Conservation (phyloP, 2,329 filamentous ascomycete genomes). For the Calonectria pteridis region DNA sequence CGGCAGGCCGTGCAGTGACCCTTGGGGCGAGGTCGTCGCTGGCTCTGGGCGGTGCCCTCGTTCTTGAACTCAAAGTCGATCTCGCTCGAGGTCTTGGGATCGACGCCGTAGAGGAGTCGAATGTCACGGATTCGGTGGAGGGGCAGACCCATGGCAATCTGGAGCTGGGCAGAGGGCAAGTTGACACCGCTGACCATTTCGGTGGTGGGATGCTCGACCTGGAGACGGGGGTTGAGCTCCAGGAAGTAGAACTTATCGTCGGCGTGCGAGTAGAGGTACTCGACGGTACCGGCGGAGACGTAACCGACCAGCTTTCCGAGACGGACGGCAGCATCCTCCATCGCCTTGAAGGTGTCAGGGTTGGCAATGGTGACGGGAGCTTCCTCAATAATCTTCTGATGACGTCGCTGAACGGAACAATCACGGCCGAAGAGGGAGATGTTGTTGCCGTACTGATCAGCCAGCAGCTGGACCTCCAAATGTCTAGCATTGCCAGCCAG, state of each 20-base stretch:
- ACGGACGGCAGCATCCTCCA: constrained; percentile 97
- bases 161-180: constrained; percentile 94
- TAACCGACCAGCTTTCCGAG: constrained; percentile 95
- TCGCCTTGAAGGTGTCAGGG: constrained; percentile 87
- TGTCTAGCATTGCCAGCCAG: constrained; percentile 95
- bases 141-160: constrained; percentile 98
- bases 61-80: constrained; percentile 98
- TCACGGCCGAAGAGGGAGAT: constrained; percentile 99
- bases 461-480: constrained; percentile 96
- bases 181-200: constrained; percentile 99
- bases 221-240: constrained; percentile 97
- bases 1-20: constrained; percentile 98
- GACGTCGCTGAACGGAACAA: constrained; percentile 96
- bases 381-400: constrained; percentile 99
- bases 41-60: constrained; percentile 83
- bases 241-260: constrained; percentile 99
- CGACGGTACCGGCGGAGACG: constrained; percentile 97
- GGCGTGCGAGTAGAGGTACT: constrained; percentile 97
- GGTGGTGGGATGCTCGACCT: constrained; percentile 99
- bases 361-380: constrained; percentile 97
- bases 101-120: constrained; percentile 93
- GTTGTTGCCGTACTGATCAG: constrained; percentile 99
- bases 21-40: constrained; percentile 92
- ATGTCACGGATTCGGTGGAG: constrained; percentile 97
- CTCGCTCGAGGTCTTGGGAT: constrained; percentile 85